Conservation (phyloP, 2,329 filamentous ascomycete genomes). For the Microsporum ferrugineum region DNA sequence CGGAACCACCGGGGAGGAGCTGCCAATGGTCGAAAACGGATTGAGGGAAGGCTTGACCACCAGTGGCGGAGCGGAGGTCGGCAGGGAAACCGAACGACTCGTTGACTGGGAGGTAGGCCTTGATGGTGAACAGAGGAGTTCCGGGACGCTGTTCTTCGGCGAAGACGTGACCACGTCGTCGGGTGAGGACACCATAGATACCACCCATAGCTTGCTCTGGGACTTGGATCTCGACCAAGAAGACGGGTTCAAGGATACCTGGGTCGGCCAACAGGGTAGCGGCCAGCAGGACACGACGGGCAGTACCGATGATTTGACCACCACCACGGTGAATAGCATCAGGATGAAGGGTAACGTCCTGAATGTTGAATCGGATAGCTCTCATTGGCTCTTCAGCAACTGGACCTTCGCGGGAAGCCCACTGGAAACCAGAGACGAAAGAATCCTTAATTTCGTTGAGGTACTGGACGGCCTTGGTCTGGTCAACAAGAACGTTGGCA, state of each 20-base stretch:
- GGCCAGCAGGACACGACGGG: slow-evolving; percentile 95
- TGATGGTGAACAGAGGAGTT: slow-evolving; percentile 98
- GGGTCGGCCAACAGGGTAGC: slow-evolving; percentile 82
- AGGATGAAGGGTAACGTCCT: slow-evolving; percentile 98
- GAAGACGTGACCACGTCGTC: slow-evolving; percentile 98
- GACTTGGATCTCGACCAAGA: slow-evolving; percentile 98
- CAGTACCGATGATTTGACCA: slow-evolving; percentile 96
- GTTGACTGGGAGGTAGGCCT: slow-evolving; percentile 91
- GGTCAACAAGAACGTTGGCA: slow-evolving; percentile 96
- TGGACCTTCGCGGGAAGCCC: slow-evolving; percentile 95
- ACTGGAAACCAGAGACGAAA: slow-evolving; percentile 99
- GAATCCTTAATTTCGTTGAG: slow-evolving; percentile 99
- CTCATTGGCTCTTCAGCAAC: slow-evolving; percentile 98
- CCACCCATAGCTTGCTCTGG: slow-evolving; percentile 98
- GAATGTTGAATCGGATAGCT: slow-evolving; percentile 93
- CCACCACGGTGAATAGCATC: slow-evolving; percentile 99
- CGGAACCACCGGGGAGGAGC: slow-evolving; percentile 84
- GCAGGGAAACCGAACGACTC: slow-evolving; percentile 99
- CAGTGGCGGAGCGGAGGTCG: slow-evolving; percentile 86
- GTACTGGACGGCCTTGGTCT: slow-evolving; percentile 99
- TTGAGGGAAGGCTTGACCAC: slow-evolving; percentile 98
- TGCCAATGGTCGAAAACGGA: slow-evolving; percentile 99
- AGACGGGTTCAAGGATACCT: slow-evolving; percentile 89
- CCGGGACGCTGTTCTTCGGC: slow-evolving; percentile 94
- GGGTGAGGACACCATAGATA: slow-evolving; percentile 98